phyloP scores from a whole-genome alignment of 306 rosid species.

The Gastrolobium villosum region DNA sequence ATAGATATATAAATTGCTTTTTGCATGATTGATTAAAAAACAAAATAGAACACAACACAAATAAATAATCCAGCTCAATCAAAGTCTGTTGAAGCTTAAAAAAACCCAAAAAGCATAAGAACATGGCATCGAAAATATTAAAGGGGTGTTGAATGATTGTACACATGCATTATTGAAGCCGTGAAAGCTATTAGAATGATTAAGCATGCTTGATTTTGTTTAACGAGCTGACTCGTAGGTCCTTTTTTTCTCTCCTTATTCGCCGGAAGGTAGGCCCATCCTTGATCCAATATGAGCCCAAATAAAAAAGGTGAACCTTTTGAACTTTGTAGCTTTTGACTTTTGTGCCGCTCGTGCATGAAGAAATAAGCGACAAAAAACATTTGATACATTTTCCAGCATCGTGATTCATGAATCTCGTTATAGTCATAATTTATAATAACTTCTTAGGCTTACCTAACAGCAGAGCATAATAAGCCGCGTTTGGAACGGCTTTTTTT shows the following conservation, averaged over 20 bases:
- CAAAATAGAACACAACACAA: neutral
- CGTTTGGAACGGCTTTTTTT: too few species aligned
- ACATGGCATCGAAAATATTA: neutral
- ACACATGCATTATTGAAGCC: neutral
- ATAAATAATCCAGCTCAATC: neutral
- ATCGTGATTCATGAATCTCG: slow-evolving; percentile 16
- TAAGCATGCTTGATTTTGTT: neutral
- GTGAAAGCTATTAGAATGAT: neutral
- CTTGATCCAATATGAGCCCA: slow-evolving; percentile 16
- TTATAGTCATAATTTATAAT: neutral
- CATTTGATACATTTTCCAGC: slow-evolving; percentile 1
- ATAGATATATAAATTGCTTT: too few species aligned
- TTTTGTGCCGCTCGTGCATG: neutral
- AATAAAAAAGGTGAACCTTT: neutral
- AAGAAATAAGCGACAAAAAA: neutral
- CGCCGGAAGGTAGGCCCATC: slow-evolving; percentile 23
- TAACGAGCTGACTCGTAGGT: too few species aligned
- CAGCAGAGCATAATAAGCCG: neutral
- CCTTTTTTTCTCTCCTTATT: neutral
- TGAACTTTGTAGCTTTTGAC: neutral
- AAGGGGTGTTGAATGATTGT: slow-evolving; percentile 11
- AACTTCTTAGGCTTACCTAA: slow-evolving; percentile 1
- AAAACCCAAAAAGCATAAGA: neutral
- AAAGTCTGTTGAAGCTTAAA: neutral
- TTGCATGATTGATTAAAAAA: neutral